Evolutionary conservation across 2,329 filamentous ascomycete species (phyloP).

Genomic region (Didymellaceae sp.): DNA sequence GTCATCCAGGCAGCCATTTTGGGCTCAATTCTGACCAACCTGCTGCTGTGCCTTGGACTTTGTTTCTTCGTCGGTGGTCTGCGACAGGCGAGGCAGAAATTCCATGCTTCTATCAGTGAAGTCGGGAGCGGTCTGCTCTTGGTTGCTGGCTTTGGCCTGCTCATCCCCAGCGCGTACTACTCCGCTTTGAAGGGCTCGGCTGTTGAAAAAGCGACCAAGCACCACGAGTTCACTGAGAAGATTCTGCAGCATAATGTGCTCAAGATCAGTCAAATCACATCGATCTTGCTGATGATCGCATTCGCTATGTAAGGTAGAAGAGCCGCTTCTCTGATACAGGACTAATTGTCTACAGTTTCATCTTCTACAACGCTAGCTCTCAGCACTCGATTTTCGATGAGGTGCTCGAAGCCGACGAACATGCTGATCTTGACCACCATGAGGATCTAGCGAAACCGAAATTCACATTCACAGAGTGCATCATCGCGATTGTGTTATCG

Average conservation of each 20-base stretch:
- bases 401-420: conserved; percentile 74
- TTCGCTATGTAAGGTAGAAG: conserved; percentile 58
- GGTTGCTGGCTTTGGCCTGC: conserved; percentile 68
- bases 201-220: conserved; percentile 34
- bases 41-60: conserved; percentile 77
- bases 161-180: conserved; percentile 46
- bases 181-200: conserved; percentile 53
- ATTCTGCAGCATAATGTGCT: conserved; percentile 44
- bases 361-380: conserved; percentile 76
- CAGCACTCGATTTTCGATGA: conserved; percentile 81
- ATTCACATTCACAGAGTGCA: conserved; percentile 76
- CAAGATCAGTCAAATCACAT: conserved; percentile 46
- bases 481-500: conserved; percentile 69
- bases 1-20: conserved; percentile 86
- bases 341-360: conserved; percentile 63
- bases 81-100: conserved; percentile 70
- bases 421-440: conserved; percentile 67
- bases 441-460: conserved; percentile 68
- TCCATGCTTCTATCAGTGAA: conserved; percentile 79
- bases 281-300: conserved; percentile 45
- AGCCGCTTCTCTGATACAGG: conserved; percentile 63
- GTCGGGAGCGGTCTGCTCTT: conserved; percentile 78
- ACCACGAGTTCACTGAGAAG: conserved; percentile 43
- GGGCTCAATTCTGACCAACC: conserved; percentile 80
- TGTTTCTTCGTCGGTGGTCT: conserved; percentile 83